A percentile compares a stretch with the other conserved stretches of the same genome.
phyloP scores from a whole-genome alignment of 2,329 filamentous ascomycete genomes.

The Simplicillium aogashimaense region DNA sequence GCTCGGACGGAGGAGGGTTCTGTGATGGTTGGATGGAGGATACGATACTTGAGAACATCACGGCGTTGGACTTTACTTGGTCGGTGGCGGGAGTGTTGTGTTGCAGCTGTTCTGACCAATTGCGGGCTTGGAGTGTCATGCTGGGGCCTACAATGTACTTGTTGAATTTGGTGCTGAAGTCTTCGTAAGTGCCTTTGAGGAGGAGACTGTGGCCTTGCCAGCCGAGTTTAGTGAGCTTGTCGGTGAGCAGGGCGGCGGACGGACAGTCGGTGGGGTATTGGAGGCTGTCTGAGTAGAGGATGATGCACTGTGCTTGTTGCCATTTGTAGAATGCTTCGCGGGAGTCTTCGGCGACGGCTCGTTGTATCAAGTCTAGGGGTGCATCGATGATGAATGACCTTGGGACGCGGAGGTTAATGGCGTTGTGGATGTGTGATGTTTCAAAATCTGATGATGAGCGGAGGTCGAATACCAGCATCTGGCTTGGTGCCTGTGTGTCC shows the following conservation, averaged over 20 bases:
- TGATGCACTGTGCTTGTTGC: conserved; percentile 34
- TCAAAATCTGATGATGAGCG: conserved; percentile 36
- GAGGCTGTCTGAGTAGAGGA: conserved; percentile 42
- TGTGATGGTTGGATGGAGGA: too few species aligned
- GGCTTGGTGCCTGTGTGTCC: conserved; percentile 35
- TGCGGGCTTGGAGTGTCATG: conserved; percentile 28
- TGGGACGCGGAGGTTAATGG: conserved; percentile 41
- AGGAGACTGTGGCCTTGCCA: conserved; percentile 44
- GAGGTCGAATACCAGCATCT: conserved; percentile 39
- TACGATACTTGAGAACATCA: too few species aligned
- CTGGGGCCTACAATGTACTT: conserved; percentile 36
- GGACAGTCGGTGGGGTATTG: conserved; percentile 43
- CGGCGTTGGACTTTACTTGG: too few species aligned
- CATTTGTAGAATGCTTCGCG: conserved; percentile 35
- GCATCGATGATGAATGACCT: conserved; percentile 36
- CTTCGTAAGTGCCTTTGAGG: conserved; percentile 44
- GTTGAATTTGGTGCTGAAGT: conserved; percentile 43
- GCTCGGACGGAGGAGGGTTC: too few species aligned
- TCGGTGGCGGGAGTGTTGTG: too few species aligned
- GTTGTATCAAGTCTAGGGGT: conserved; percentile 39
- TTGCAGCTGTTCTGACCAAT: conserved; percentile 14
- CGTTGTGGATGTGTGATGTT: conserved; percentile 39
- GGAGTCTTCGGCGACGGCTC: conserved; percentile 37
- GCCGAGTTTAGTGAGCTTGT: conserved; percentile 33
- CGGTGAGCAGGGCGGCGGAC: conserved; percentile 30